Base-by-base conservation (phyloP, 345 rosid species). In the Mangifera indica region DNA sequence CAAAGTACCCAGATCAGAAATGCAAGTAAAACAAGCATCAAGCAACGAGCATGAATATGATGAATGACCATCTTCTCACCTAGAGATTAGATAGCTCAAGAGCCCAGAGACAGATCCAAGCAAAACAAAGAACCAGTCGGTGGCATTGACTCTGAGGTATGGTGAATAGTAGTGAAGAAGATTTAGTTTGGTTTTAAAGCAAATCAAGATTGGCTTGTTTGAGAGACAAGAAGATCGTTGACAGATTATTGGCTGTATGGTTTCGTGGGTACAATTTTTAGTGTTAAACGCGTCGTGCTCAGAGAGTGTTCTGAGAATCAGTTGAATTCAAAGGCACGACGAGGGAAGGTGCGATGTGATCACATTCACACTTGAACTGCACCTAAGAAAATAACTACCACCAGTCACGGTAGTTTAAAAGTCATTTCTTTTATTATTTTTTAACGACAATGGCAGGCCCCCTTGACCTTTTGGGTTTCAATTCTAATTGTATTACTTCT, bases 61-160 rank as follows among this genome's bases (percentile, higher is more conserved):
- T 2, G 53, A 49, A 54, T 21, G 26, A 53, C 44, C 61, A 51
- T 25, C 26, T 3, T 24, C 72, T 67, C 34, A 68, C 72, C 79
- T 44, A 70, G 60, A 58, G 37, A 22, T 22, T 37, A 69, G 44
- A 71, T 26, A 74, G 42, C 46, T 65, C 78, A 71, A 76, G 67
- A 37, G 42, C 76, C 69, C 72, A 14, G 84, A 58, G 60, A 56
- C 76, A 37, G 81, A 64, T 79, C 76, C 78, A 71, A 57, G 60
- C 63, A 56, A 22, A 25, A n/a, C 26, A 49, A 15, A 29, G 32
- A 1, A 29, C 80, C 80, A 72, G 76, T 65, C 75, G 81, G 81
- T 81, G 83, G 83, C 84, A 83, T 80, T 80, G 87, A 79, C 86
- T 79, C 75, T 73, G 49, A n/a, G n/a, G 15, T 63, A 18, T 25